These are phyloP conservation scores for Linum trigynum DNA, from an alignment of 345 rosid species.

Conservation along the genomic window DNA sequence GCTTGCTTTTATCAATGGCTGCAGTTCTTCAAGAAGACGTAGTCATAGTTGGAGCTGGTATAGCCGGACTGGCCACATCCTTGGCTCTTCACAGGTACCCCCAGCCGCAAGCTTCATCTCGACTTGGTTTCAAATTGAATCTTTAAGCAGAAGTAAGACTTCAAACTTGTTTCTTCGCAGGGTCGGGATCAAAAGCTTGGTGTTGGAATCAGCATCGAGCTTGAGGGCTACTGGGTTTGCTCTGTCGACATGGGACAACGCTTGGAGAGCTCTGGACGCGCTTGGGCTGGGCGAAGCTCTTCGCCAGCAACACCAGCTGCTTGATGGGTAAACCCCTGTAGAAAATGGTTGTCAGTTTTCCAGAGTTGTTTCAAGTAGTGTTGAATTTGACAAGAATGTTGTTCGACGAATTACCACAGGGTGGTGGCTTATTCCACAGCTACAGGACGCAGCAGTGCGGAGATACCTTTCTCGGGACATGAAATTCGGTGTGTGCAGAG, in stretches of 20 bases:
- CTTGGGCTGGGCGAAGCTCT: neutral
- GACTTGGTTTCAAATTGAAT: too few relatives aligned
- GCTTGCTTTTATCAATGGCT: too few relatives aligned
- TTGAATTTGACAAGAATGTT: neutral
- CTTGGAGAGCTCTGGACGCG: constrained; percentile 3
- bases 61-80: too few relatives aligned
- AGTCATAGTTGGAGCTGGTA: too few relatives aligned
- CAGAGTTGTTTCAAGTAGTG: too few relatives aligned
- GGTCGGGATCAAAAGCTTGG: neutral
- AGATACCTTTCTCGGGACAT: neutral
- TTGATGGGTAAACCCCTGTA: neutral
- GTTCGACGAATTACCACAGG: neutral
- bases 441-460: neutral
- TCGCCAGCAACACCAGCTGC: neutral
- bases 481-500: neutral
- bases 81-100: too few relatives aligned
- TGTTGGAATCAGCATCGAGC: neutral
- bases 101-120: too few relatives aligned
- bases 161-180: neutral
- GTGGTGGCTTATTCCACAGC: neutral
- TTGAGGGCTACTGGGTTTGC: neutral
- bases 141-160: too few relatives aligned
- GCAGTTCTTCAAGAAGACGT: too few relatives aligned
- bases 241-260: neutral
- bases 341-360: neutral